Conservation (phyloP, 768 basidiomycete genomes). For the Psilocybe tampanensis region DNA sequence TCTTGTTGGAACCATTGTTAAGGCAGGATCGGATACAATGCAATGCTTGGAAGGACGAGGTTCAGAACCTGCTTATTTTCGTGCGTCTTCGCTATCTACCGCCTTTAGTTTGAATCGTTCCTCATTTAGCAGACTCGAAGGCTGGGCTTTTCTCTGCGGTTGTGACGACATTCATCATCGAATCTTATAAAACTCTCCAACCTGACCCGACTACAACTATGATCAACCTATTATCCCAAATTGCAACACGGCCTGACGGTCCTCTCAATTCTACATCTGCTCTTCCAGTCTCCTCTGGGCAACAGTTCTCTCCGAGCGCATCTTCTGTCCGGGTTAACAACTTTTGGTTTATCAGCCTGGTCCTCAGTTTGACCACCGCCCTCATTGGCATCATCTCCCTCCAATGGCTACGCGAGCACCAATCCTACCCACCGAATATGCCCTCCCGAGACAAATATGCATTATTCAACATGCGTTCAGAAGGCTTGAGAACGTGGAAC, state of each 20-base stretch:
- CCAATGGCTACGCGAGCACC: constrained; percentile 3
- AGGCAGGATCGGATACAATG: constrained; percentile 1
- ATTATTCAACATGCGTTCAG: neutral
- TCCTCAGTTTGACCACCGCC: neutral
- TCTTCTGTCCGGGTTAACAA: neutral
- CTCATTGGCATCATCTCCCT: constrained; percentile 1
- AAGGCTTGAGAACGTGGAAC: neutral
- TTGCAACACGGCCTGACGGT: neutral
- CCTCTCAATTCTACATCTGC: neutral
- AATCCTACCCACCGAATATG: neutral
- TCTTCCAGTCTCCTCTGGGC: neutral
- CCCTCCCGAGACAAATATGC: neutral
- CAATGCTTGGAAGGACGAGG: constrained; percentile 4
- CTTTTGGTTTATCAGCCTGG: constrained; percentile 5
- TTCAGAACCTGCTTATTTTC: constrained; percentile 6
- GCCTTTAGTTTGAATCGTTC: no score
- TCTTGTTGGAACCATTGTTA: neutral
- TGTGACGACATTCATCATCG: neutral
- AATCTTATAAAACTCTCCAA: constrained; percentile 2
- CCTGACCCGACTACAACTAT: neutral
- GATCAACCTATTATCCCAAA: neutral
- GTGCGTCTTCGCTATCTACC: neutral
- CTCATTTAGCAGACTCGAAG: neutral
- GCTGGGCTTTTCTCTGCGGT: constrained; percentile 3
- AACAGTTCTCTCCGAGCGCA: neutral